These are phyloP conservation scores for Quaeritorhiza haematococci DNA, from an alignment of 371 early-diverging fungal genomes.

Conservation along the genomic window DNA sequence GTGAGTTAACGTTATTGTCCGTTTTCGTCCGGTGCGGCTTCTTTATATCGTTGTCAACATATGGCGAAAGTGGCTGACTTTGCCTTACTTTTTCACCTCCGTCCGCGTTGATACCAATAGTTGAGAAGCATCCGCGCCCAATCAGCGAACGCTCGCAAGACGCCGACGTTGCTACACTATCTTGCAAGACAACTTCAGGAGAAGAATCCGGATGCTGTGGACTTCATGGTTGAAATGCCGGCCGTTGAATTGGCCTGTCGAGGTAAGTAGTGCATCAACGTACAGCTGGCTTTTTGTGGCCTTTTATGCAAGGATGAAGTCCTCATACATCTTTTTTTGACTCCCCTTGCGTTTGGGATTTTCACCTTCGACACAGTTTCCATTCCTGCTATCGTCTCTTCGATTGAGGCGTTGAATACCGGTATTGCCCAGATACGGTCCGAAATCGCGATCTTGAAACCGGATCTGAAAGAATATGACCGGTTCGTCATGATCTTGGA, in stretches of 20 bases:
- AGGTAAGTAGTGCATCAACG: constrained; percentile 27
- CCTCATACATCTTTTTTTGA: constrained; percentile 7
- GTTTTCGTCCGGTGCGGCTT: background rate
- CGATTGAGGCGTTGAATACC: constrained; percentile 51
- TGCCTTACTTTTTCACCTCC: background rate
- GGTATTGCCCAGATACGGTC: constrained; percentile 54
- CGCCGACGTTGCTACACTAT: constrained; percentile 72
- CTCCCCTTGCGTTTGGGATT: background rate
- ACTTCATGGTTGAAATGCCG: constrained; percentile 63
- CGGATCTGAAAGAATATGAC: background rate
- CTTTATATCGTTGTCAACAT: background rate
- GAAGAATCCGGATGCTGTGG: constrained; percentile 45
- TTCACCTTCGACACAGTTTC: constrained; percentile 41
- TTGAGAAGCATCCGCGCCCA: constrained; percentile 57
- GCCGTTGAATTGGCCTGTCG: constrained; percentile 65
- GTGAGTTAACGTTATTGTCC: constrained; percentile 23
- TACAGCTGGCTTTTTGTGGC: background rate
- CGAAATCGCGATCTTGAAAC: constrained; percentile 37
- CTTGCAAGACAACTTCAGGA: constrained; percentile 60
- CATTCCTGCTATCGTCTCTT: constrained; percentile 54
- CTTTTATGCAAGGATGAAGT: background rate
- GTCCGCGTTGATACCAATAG: constrained; percentile 20
- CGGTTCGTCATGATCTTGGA: background rate
- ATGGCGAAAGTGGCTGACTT: background rate
- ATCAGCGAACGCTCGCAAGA: constrained; percentile 53